Evolutionary conservation across 345 rosid genomes (phyloP).

Genomic region (Populus deltoides): DNA sequence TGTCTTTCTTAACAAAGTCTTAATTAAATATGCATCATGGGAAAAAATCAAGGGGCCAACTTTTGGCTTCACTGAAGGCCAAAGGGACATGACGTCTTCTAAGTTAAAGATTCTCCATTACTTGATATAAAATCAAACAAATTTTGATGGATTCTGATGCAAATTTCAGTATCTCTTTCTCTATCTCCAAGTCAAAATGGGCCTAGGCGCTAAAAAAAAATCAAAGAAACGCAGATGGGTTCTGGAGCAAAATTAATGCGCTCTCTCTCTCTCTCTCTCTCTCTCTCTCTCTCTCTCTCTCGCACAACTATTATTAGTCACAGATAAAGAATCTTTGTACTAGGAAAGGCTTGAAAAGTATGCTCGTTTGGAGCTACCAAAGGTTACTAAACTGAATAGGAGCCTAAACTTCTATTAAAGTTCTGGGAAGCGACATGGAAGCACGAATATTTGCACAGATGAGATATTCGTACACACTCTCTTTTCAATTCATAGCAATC

Average conservation of each 20-base stretch:
- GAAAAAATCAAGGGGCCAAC: slow-evolving; percentile 41
- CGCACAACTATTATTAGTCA: neutral
- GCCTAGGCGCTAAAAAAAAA: slow-evolving; percentile 12
- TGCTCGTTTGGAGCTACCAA: slow-evolving; percentile 46
- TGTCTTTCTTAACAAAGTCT: slow-evolving; percentile 35
- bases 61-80: slow-evolving; percentile 51
- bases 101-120: slow-evolving; percentile 53
- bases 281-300: neutral
- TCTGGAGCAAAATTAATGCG: slow-evolving; percentile 28
- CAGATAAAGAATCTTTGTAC: slow-evolving; percentile 30
- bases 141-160: slow-evolving; percentile 61
- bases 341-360: slow-evolving; percentile 32
- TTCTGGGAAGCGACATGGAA: neutral
- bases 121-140: slow-evolving; percentile 36
- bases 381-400: slow-evolving; percentile 27
- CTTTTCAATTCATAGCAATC: neutral
- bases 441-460: neutral
- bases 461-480: neutral
- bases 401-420: no score
- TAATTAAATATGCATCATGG: slow-evolving; percentile 15
- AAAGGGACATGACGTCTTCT: slow-evolving; percentile 47
- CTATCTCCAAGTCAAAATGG: slow-evolving; percentile 1
- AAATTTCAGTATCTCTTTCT: slow-evolving; percentile 27
- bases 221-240: slow-evolving; percentile 7
- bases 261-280: neutral